Evolutionary conservation across 805 yeast species (phyloP).

Genomic region (Yamadazyma akitaensis): DNA sequence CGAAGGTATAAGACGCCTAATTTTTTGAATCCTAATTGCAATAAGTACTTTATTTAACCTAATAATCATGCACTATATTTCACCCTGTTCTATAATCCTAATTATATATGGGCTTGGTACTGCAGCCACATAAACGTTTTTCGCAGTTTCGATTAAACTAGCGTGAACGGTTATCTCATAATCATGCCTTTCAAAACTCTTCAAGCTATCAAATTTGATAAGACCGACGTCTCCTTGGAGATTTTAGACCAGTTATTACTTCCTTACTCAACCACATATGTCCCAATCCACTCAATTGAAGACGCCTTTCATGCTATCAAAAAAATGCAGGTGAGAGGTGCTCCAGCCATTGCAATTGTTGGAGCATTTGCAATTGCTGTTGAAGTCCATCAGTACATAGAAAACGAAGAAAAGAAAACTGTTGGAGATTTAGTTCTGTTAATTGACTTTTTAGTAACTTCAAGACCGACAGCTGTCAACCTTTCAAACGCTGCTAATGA

Average conservation of each 20-base stretch:
- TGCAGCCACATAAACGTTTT: not conserved
- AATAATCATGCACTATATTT: too few relatives aligned
- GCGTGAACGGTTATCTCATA: not conserved
- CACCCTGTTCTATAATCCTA: too few relatives aligned
- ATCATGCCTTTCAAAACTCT: constrained; percentile 20
- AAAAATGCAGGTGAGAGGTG: constrained; percentile 94
- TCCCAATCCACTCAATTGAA: constrained; percentile 57
- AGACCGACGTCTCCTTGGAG: constrained; percentile 41
- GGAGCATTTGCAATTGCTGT: constrained; percentile 81
- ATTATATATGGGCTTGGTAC: not conserved
- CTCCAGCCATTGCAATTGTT: constrained; percentile 97
- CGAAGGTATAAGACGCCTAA: constrained; percentile 72
- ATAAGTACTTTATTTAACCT: not conserved
- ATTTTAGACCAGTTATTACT: constrained; percentile 79
- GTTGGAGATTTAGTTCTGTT: constrained; percentile 36
- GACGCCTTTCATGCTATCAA: constrained; percentile 84
- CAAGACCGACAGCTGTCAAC: constrained; percentile 96
- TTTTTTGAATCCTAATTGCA: constrained; percentile 40
- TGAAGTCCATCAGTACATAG: constrained; percentile 45
- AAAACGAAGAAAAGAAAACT: constrained; percentile 19
- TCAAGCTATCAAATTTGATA: constrained; percentile 67
- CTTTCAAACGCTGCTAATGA: constrained; percentile 69
- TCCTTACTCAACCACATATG: constrained; percentile 75
- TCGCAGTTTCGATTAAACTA: not conserved
- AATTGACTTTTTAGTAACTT: constrained; percentile 63